These are phyloP conservation scores for Chenopodium quinoa DNA, from an alignment of 148 eudicot genomes.

Conservation along the genomic window DNA sequence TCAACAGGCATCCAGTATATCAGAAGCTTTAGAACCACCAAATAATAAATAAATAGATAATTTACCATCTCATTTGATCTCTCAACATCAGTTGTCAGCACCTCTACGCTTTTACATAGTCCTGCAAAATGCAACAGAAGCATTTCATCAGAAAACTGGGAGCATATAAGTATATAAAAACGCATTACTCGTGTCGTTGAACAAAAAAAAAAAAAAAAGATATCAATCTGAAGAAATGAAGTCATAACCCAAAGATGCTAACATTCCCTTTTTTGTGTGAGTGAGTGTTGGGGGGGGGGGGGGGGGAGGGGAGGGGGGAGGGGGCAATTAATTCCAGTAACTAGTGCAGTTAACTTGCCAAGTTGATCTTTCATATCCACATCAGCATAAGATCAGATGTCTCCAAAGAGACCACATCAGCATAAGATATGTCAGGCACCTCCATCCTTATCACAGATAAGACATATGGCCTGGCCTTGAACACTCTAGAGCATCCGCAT, in stretches of 20 bases:
- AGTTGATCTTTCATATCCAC: too few species aligned
- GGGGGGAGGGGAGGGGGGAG: too few species aligned
- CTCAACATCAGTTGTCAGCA: constrained; percentile 70
- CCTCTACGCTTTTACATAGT: constrained; percentile 70
- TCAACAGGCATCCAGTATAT: background rate
- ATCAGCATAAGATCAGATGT: too few species aligned
- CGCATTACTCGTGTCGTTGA: background rate
- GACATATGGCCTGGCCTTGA: too few species aligned
- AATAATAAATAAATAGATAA: constrained; percentile 3
- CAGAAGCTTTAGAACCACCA: constrained; percentile 1
- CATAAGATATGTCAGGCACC: too few species aligned
- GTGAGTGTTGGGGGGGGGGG: too few species aligned
- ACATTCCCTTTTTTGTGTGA: background rate
- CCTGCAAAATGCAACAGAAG: constrained; percentile 42
- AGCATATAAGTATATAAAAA: background rate
- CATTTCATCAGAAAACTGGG: background rate
- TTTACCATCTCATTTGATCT: constrained; percentile 87
- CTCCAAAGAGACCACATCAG: too few species aligned
- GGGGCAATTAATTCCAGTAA: too few species aligned
- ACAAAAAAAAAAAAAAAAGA: background rate
- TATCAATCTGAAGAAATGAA: background rate
- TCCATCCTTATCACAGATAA: too few species aligned
- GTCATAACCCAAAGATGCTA: background rate
- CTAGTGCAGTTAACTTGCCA: too few species aligned
- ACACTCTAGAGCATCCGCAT: too few species aligned